phyloP scores from a whole-genome alignment of 306 rosid species.

The Vigna nakashimae region DNA sequence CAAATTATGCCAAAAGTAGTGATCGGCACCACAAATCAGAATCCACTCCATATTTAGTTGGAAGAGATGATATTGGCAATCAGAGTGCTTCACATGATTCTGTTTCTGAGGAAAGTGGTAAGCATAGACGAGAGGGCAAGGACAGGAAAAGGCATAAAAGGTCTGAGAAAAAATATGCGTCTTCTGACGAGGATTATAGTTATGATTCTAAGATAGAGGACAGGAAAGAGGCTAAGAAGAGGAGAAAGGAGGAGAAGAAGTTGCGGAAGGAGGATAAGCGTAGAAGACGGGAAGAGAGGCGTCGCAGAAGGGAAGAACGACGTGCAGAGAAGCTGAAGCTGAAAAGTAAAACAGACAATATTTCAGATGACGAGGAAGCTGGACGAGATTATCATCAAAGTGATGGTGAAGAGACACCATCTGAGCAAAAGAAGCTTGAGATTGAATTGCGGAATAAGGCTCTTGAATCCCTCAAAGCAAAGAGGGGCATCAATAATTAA shows the following conservation, averaged over 20 bases:
- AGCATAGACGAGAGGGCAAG: constrained; percentile 61
- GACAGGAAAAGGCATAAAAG: constrained; percentile 78
- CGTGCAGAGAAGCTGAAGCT: constrained; percentile 77
- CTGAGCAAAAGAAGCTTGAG: constrained; percentile 82
- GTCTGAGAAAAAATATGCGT: constrained; percentile 64
- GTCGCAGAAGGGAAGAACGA: constrained; percentile 77
- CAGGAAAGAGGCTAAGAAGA: constrained; percentile 82
- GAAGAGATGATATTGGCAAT: constrained; percentile 52
- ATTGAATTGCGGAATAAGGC: constrained; percentile 94
- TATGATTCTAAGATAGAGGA: constrained; percentile 77
- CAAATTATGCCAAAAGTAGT: constrained; percentile 51
- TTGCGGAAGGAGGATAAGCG: constrained; percentile 89
- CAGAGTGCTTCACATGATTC: constrained; percentile 57
- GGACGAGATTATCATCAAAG: constrained; percentile 60
- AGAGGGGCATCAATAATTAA: constrained; percentile 56
- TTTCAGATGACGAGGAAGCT: constrained; percentile 64
- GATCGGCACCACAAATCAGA: constrained; percentile 51
- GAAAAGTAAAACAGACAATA: constrained; percentile 64
- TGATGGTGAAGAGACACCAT: constrained; percentile 59
- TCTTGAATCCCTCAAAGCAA: constrained; percentile 74
- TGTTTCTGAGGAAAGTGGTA: constrained; percentile 72
- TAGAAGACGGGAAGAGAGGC: constrained; percentile 75
- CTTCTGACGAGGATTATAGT: constrained; percentile 76
- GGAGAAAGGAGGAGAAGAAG: constrained; percentile 84
- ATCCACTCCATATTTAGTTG: constrained; percentile 45